Evolutionary conservation across 805 yeast genomes (phyloP), one percentile per base, ranked within the genome.

Genomic region (Limtongia smithiae): DNA sequence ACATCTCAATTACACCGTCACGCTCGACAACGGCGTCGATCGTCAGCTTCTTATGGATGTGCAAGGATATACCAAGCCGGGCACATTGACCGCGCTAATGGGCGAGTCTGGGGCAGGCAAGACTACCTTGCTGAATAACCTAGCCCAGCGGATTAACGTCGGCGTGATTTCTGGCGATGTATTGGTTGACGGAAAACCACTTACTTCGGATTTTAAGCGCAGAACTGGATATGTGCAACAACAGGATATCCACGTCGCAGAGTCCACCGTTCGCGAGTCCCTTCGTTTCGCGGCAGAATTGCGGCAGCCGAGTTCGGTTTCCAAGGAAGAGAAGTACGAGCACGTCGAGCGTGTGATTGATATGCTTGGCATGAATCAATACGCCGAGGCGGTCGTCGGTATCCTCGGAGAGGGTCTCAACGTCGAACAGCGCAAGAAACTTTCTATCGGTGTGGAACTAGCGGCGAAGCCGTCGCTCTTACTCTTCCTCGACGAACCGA

Each of bases 91-190:
- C 36, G 91, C 91, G 3, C 71, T 84, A 50, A 83, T 84, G 90
- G 93, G 93, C 62, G 85, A 83, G 44, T 84, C 91, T 31, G 93
- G 93, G 70, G 93, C 93, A 38, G 93, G 93, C 71, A 84, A 84
- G 62, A 84, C 93, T 22, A 85, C 91, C 2, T 70, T 84, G 50
- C 72, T 85, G 60, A 83, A 84, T 65, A 81, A 82, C 58, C 73
- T 85, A 52, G 81, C 88, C 20, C 85, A 81, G 62, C 76, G 91
- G 65, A 77, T 82, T 46, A 76, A 81, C 36, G 71, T 77, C 64
- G 93, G 91, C 67, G 80, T 79, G 15, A 77, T 84, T 35, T 76
- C 87, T 32, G 85, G 86, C 60, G 84, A 82, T 60, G 75, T 80
- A 74, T 68, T 82, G 64, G 90, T 84, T 21, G 83, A 85, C 63